Evolutionary conservation across 2,329 filamentous ascomycete genomes (phyloP), one percentile per base, ranked within the genome.

Genomic region (Golovinomyces cichoracearum): DNA sequence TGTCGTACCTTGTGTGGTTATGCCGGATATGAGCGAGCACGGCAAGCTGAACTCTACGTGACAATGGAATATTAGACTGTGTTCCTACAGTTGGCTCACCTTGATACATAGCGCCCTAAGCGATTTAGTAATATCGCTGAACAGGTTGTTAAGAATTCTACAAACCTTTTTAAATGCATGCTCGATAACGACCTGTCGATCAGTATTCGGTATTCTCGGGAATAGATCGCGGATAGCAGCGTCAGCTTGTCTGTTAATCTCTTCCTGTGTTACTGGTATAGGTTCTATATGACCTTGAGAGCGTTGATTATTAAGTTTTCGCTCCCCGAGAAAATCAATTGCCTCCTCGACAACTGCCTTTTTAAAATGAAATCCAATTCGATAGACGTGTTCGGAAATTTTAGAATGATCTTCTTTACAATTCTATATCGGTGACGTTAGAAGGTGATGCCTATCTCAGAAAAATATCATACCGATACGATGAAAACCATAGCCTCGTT

Each of bases 1-100:
- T 60, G 57, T 80, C 76, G 63, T 80, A 80, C 55, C 72, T 68
- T 5, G 76, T 80, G 55, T 78, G 73, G n/a, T 62, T 73, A 57
- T 80, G 76, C 38, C 76, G 68, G 55, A 80, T 78, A 56, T 79
- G 75, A 49, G 76, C 74, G 55, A 78, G 66, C 9, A 76, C 74
- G 33, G 76, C 76, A 45, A 79, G 67, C 58, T 78, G 74, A 44
- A 77, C 74, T 51, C 76, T 68, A 21, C 74, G 71, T 37, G 73
- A 72, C 40, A 80, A 63, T 9, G 73, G 64, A 44, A 79, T 64
- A 45, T 72, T 64, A 31, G 62, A 57, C 23, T 70, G 72, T 51
- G 76, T 64, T 35, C 75, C 75, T 53, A 79, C 75, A 50, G 70
- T 69, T 31, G 65, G 65, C 49, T 72, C 68, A 53, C 68, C 69